A percentile compares a stretch with the other conserved stretches of the same genome.
Conservation (phyloP, 192 early-diverging fungal species). For the Coemansia sp. region DNA sequence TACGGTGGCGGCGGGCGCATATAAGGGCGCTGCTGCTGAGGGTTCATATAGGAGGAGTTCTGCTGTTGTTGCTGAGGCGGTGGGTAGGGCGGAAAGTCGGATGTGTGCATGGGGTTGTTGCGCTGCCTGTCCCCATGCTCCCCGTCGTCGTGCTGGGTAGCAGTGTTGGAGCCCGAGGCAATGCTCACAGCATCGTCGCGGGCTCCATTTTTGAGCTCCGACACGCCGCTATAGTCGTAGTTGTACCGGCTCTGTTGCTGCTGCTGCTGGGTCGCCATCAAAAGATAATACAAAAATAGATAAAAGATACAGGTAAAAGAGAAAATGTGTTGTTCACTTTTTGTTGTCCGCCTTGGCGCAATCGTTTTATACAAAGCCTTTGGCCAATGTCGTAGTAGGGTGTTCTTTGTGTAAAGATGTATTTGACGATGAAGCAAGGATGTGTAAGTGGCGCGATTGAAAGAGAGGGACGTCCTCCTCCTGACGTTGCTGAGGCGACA, state of each 20-base stretch:
- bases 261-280: constrained; percentile 8
- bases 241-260: constrained; percentile 14
- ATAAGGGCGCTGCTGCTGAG: constrained; percentile 2
- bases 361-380: not conserved
- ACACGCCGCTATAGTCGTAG: constrained; percentile 44
- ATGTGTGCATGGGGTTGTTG: not conserved
- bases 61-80: constrained; percentile 7
- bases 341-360: not conserved
- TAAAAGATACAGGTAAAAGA: constrained; percentile 5
- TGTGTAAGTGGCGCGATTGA: not conserved
- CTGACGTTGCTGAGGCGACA: not conserved
- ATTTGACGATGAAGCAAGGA: not conserved
- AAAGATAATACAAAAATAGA: not conserved
- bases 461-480: not conserved
- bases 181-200: constrained; percentile 11
- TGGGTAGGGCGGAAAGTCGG: not conserved
- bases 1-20: constrained; percentile 11
- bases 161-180: constrained; percentile 1
- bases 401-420: no score
- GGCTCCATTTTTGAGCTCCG: constrained; percentile 20
- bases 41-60: not conserved
- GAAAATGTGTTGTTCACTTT: not conserved
- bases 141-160: constrained; percentile 3
- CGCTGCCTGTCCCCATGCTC: constrained; percentile 2
- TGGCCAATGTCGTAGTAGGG: no score